Percentiles rank a stretch among this genome's conserved stretches.
Evolutionary conservation across 805 yeast species (phyloP).

Genomic region (Teunomyces gatunensis): DNA sequence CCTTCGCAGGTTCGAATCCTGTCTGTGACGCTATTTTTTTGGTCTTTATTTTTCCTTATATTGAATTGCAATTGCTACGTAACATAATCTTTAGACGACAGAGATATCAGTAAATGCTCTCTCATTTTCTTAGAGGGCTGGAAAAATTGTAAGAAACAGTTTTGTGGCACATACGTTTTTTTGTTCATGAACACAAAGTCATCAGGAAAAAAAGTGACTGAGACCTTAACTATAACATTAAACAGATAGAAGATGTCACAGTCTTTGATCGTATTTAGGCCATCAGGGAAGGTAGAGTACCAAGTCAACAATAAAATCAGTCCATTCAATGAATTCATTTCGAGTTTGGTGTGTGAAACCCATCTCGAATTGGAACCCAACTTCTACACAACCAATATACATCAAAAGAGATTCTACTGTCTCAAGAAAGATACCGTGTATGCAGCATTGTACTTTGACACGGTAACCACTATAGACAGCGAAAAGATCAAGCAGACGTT

Average conservation of each 20-base stretch:
- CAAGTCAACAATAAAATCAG: conserved; percentile 33
- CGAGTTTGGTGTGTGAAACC: conserved; percentile 34
- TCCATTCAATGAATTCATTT: conserved; percentile 40
- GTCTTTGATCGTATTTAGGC: conserved; percentile 33
- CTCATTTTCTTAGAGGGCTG: too few relatives aligned
- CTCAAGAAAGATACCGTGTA: conserved; percentile 24
- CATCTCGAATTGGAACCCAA: conserved; percentile 30
- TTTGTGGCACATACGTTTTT: not conserved
- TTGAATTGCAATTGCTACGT: not conserved
- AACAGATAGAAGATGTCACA: conserved; percentile 31
- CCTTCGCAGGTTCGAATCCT: conserved; percentile 56
- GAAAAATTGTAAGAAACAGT: not conserved
- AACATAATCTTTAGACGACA: too few relatives aligned
- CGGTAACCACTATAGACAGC: conserved; percentile 37
- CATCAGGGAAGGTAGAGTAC: conserved; percentile 37
- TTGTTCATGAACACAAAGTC: not conserved
- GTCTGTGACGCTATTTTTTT: conserved; percentile 44
- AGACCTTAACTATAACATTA: too few relatives aligned
- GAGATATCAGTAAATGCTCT: too few relatives aligned
- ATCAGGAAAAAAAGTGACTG: not conserved
- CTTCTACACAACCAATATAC: conserved; percentile 29
- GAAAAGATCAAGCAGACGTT: conserved; percentile 35
- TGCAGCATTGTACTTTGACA: conserved; percentile 39
- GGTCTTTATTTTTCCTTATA: not conserved
- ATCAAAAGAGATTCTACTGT: conserved; percentile 36